Evolutionary conservation across 768 basidiomycete species (phyloP).

Genomic region (Russula sp.): DNA sequence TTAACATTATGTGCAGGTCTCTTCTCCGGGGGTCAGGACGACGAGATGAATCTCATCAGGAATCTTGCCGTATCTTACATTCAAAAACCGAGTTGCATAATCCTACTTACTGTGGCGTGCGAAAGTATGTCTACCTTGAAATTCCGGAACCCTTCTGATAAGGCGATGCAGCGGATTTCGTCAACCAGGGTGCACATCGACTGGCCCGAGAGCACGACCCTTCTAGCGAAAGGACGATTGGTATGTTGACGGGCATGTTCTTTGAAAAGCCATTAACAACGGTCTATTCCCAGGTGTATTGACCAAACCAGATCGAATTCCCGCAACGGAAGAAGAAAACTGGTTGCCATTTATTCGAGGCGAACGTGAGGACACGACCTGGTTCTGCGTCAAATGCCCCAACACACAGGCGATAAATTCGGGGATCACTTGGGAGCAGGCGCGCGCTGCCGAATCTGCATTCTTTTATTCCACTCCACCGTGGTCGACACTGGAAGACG

Average conservation of each 20-base stretch:
- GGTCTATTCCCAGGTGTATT: conserved; percentile 11
- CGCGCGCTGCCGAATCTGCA: conserved; percentile 47
- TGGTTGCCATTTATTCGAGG: conserved; percentile 58
- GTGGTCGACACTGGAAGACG: conserved; percentile 49
- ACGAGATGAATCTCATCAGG: conserved; percentile 58
- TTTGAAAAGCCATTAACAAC: neutral
- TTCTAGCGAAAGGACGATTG: conserved; percentile 62
- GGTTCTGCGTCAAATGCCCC: conserved; percentile 45
- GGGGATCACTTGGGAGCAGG: conserved; percentile 54
- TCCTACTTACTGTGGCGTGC: conserved; percentile 57
- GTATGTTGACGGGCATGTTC: conserved; percentile 33
- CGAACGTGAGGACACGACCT: conserved; percentile 45
- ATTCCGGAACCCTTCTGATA: neutral
- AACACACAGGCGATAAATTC: conserved; percentile 43
- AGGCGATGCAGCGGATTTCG: conserved; percentile 57
- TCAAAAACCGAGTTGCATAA: conserved; percentile 52
- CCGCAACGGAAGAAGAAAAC: conserved; percentile 41
- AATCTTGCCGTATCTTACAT: conserved; percentile 56
- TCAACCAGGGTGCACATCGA: conserved; percentile 72
- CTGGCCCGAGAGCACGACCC: conserved; percentile 57
- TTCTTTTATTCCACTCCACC: conserved; percentile 50
- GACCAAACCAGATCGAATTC: conserved; percentile 21
- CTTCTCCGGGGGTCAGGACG: conserved; percentile 39
- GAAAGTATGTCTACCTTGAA: conserved; percentile 44
- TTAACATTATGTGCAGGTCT: conserved; percentile 38